Evolutionary conservation across 345 rosid genomes (phyloP).

Genomic region (Arabis hirsuta): DNA sequence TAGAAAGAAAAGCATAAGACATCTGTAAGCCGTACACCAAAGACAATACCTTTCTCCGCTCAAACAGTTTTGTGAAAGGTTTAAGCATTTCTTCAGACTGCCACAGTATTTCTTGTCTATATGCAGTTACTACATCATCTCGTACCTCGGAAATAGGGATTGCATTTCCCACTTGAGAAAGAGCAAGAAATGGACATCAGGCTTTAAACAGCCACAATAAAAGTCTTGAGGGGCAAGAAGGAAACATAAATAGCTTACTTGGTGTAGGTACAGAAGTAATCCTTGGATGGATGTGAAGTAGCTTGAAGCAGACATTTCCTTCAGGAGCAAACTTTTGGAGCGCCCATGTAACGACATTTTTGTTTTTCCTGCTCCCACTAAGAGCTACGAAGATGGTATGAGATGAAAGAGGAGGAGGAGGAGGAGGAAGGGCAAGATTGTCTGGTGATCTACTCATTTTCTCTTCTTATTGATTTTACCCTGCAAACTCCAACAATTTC

Average conservation of each 20-base stretch:
- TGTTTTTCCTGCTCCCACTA: conserved; percentile 64
- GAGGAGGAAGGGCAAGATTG: conserved; percentile 29
- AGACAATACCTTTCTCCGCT: conserved; percentile 57
- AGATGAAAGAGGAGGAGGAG: conserved; percentile 39
- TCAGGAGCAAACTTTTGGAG: conserved; percentile 57
- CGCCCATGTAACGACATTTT: conserved; percentile 57
- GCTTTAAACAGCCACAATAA: background rate
- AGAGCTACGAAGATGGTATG: conserved; percentile 60
- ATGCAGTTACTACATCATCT: conserved; percentile 78
- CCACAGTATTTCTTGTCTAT: conserved; percentile 77
- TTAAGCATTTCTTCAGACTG: conserved; percentile 58
- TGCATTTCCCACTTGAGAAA: conserved; percentile 64
- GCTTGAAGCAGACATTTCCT: conserved; percentile 59
- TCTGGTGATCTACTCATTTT: conserved; percentile 40
- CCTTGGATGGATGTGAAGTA: conserved; percentile 70
- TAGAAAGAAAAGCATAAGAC: background rate
- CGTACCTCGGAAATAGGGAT: conserved; percentile 83
- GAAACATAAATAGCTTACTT: conserved; percentile 51
- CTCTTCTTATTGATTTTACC: conserved; percentile 13
- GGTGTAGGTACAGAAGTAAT: conserved; percentile 82
- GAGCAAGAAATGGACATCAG: conserved; percentile 28
- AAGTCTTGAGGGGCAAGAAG: conserved; percentile 7
- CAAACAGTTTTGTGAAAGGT: conserved; percentile 62
- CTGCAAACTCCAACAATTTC: conserved; percentile 32
- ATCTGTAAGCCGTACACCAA: background rate